Evolutionary conservation across 192 early-diverging fungal genomes (phyloP), one percentile per base, ranked within the genome.

Genomic region (Coemansia sp.): DNA sequence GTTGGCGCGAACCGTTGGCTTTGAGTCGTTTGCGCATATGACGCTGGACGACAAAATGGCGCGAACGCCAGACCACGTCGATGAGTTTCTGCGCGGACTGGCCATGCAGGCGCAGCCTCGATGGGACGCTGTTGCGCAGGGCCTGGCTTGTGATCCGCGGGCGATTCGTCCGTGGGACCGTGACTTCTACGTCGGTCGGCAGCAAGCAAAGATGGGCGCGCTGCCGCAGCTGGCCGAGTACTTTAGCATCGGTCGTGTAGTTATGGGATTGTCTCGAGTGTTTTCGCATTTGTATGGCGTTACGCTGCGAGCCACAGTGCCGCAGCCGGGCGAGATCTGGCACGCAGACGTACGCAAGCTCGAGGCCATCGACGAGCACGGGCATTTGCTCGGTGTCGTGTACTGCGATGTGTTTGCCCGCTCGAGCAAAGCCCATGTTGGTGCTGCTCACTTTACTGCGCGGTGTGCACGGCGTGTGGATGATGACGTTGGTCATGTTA

Each of bases 361-460:
- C 7, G 86, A 95, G 60, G 95, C 94, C 0, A 81, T 98, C 21
- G 92, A 92, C 65, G 95, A 98, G 64, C 64, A 70, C n/a, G 92
- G 94, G 32, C 89, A 86, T n/a, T 79, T 84, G 50, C 84, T 98
- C 45, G 97, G 97, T 22, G 87, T 89, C 2, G 91, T 99, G 8
- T 99, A 99, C 68, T 96, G 94, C 58, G 97, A 99, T 69, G 83
- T 97, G 38, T 94, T 92, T 72, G 72, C 73, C 11, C 87, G 97
- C n/a, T 66, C 65, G 25, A 87, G 85, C 41, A 90, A 89, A 61
- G 90, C 93, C 27, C 84, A 80, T 41, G 84, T 88, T 27, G 89
- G 86, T 62, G 93, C 97, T 0, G 97, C 97, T 2, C 97, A 99
- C 81, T 99, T 97, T 66, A 98, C 97, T 0, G 88, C 97, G 0